Evolutionary conservation across 192 early-diverging fungal species (phyloP).

Genomic region (Thamnidium elegans): DNA sequence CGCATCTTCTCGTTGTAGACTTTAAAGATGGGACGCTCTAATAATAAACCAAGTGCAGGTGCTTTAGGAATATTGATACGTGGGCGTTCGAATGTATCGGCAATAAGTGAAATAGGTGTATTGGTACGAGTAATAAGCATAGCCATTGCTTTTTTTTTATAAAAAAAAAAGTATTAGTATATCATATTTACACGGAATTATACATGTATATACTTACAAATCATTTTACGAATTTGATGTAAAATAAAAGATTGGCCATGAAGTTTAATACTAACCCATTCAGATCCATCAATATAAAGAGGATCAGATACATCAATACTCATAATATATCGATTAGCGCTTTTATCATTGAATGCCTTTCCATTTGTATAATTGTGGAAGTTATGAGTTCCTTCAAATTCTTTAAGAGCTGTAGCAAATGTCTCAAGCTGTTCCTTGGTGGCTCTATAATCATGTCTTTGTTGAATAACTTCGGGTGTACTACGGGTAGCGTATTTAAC

Average conservation of each 20-base stretch:
- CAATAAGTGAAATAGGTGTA: slow-evolving; percentile 69
- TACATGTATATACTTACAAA: slow-evolving; percentile 55
- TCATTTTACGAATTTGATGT: slow-evolving; percentile 99
- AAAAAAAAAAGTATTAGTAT: slow-evolving; percentile 1
- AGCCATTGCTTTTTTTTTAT: slow-evolving; percentile 48
- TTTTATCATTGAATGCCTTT: slow-evolving; percentile 70
- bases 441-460: slow-evolving; percentile 66
- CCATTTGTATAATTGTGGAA: slow-evolving; percentile 95
- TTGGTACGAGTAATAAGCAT: slow-evolving; percentile 75
- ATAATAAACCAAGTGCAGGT: slow-evolving; percentile 82
- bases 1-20: slow-evolving; percentile 58
- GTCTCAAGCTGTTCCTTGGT: slow-evolving; percentile 55
- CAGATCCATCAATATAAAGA: slow-evolving; percentile 61
- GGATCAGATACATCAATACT: slow-evolving; percentile 70
- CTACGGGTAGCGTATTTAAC: slow-evolving; percentile 26
- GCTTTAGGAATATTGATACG: slow-evolving; percentile 97
- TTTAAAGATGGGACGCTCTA: slow-evolving; percentile 74
- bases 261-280: slow-evolving; percentile 93
- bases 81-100: slow-evolving; percentile 56
- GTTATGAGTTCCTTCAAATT: slow-evolving; percentile 86
- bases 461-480: slow-evolving; percentile 59
- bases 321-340: slow-evolving; percentile 80
- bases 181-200: neutral
- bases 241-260: slow-evolving; percentile 98
- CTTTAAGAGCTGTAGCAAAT: slow-evolving; percentile 63